Percentiles rank a stretch among this genome's conserved stretches.
phyloP scores from a whole-genome alignment of 176 grass and related monocot genomes.

The Oryza rufipogon region DNA sequence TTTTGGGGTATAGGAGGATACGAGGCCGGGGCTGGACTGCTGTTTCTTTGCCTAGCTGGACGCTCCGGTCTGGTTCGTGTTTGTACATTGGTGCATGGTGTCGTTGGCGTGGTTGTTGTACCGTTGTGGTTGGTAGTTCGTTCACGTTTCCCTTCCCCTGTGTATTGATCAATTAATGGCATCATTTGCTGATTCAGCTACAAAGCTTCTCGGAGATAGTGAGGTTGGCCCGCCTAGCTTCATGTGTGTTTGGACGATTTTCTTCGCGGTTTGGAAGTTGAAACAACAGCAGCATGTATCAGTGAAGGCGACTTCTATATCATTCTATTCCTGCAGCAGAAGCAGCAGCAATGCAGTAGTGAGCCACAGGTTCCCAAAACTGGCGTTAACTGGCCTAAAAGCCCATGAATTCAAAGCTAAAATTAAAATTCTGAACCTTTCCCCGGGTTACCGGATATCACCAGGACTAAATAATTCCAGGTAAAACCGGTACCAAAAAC shows the following conservation, averaged over 20 bases:
- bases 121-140: constrained; percentile 26
- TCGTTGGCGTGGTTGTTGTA: constrained; percentile 28
- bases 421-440: not conserved
- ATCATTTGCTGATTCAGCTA: not conserved
- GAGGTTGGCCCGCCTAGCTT: not conserved
- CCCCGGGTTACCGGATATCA: not conserved
- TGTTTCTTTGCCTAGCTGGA: constrained; percentile 42
- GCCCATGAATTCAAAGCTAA: too few relatives aligned
- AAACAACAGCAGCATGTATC: too few relatives aligned
- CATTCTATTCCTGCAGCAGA: not conserved
- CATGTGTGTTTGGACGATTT: too few relatives aligned
- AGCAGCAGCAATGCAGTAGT: not conserved
- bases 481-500: too few relatives aligned
- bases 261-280: too few relatives aligned
- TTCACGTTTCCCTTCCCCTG: not conserved
- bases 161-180: constrained; percentile 5
- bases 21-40: constrained; percentile 23
- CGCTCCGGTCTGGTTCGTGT: constrained; percentile 32
- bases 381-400: too few relatives aligned
- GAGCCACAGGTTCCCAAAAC: not conserved
- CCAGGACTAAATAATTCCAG: too few relatives aligned
- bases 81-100: constrained; percentile 51
- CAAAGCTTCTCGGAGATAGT: too few relatives aligned
- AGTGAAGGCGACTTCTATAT: not conserved
- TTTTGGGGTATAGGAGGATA: constrained; percentile 51